Percentiles rank a stretch among this genome's conserved stretches.
Conservation (phyloP, 352 stramenopile genomes). For the Globisporangium perplexum region DNA sequence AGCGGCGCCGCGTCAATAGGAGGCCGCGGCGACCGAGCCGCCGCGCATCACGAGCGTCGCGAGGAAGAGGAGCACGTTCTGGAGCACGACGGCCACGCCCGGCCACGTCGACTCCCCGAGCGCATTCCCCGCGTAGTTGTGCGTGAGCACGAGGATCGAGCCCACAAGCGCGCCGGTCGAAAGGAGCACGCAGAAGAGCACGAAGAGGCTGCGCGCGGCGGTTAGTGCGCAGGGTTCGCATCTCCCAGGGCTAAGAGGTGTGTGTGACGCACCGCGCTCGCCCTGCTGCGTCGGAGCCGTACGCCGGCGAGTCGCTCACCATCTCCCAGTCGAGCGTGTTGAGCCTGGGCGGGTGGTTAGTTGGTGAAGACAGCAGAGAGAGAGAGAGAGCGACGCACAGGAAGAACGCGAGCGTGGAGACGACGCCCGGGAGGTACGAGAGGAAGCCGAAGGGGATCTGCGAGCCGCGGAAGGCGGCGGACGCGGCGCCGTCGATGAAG, state of each 20-base stretch:
- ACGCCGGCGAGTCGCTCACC: conserved; percentile 39
- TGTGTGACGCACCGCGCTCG: conserved; percentile 27
- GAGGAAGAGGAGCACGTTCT: conserved; percentile 57
- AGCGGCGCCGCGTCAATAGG: conserved; percentile 1
- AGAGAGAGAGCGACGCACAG: conserved; percentile 20
- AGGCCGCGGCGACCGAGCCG: conserved; percentile 29
- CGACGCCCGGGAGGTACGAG: conserved; percentile 49
- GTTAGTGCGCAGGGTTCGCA: no score
- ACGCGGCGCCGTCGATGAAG: conserved; percentile 44
- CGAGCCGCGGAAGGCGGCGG: conserved; percentile 32
- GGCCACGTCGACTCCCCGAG: conserved; percentile 55
- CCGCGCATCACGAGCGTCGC: conserved; percentile 52
- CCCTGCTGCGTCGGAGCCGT: conserved; percentile 38
- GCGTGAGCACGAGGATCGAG: conserved; percentile 53
- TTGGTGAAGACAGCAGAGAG: no score
- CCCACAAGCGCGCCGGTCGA: conserved; percentile 30
- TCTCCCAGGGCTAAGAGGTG: no score
- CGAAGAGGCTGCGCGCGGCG: conserved; percentile 18
- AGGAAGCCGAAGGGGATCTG: conserved; percentile 56
- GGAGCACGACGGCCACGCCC: conserved; percentile 47
- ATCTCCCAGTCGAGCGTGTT: conserved; percentile 69
- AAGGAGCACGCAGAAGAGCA: conserved; percentile 47
- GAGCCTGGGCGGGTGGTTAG: conserved; percentile 28
- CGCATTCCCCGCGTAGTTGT: conserved; percentile 49
- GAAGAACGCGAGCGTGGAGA: conserved; percentile 55